Evolutionary conservation across 345 rosid species (phyloP).

Genomic region (Acer campestre): DNA sequence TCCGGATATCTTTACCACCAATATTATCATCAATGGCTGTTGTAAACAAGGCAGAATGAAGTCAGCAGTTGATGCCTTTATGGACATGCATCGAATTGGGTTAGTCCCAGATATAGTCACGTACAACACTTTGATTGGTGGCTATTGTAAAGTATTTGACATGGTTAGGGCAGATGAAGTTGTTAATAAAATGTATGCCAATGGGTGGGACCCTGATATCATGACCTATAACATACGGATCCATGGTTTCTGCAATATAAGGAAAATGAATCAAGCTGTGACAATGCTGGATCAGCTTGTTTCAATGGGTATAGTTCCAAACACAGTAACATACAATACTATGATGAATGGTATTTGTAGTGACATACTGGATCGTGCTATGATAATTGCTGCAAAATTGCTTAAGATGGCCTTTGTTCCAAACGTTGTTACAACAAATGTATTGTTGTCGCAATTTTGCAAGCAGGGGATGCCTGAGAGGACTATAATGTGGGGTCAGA

Average conservation of each 20-base stretch:
- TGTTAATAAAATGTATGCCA: constrained; percentile 45
- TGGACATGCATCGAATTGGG: constrained; percentile 50
- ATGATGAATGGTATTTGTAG: constrained; percentile 57
- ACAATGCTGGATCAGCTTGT: constrained; percentile 57
- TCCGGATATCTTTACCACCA: constrained; percentile 62
- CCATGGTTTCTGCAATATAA: constrained; percentile 48
- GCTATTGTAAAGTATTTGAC: constrained; percentile 58
- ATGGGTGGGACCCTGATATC: constrained; percentile 66
- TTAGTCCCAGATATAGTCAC: constrained; percentile 64
- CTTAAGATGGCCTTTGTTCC: constrained; percentile 77
- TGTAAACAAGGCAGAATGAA: constrained; percentile 60
- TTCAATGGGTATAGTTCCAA: constrained; percentile 53
- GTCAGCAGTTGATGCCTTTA: constrained; percentile 45
- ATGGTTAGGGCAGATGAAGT: constrained; percentile 49
- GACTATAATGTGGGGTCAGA: constrained; percentile 65
- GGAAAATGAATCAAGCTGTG: constrained; percentile 54
- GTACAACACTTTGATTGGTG: constrained; percentile 70
- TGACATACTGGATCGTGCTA: constrained; percentile 58
- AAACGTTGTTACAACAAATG: constrained; percentile 54
- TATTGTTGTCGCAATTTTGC: constrained; percentile 58
- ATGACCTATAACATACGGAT: constrained; percentile 59
- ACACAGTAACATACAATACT: constrained; percentile 74
- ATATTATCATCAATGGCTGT: constrained; percentile 64
- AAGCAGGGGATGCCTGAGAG: constrained; percentile 74
- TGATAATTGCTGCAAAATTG: constrained; percentile 66